Base-by-base conservation (phyloP, 2,329 filamentous ascomycete genomes). In the Phaeomoniella chlamydospora region DNA sequence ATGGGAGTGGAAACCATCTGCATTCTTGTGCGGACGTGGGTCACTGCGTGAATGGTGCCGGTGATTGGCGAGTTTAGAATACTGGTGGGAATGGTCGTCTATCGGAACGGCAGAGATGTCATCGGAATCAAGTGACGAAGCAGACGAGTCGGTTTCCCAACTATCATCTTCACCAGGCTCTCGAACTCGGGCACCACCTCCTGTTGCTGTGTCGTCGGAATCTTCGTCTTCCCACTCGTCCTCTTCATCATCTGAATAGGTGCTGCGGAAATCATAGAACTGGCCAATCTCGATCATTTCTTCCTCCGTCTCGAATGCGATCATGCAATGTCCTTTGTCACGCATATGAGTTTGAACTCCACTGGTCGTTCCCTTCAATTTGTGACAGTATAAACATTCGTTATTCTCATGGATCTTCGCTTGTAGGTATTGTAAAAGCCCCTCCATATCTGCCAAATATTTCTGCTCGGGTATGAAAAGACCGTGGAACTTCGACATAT, bases 281-380 rank as follows among this genome's bases (percentile, higher is more conserved):
- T 96, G 84, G 38, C 90, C 90, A 50, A 98, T 84, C 38, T 92
- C 85, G 18, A 96, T 71, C 62, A 94, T 85, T 52, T 96, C 86
- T 22, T 81, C 79, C 53, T 94, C 84, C 0, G 77, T 80, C 35
- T 79, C 77, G 56, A 88, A 98, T 0, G 85, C 87, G 47, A 98
- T 92, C 72, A 87, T 94, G 70, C 88, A 96, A 59, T 98, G 90
- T 1, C 85, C 81, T 54, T 86, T 88, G 55, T 98, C 90, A 31
- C 85, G 78, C 90, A 98, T 98, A 56, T 98, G 90, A 1, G 87
- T 94, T 53, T 94, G 87, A 16, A 87, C 75, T 13, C 83, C 88
- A 39, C 78, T 76, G 0, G 80, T 68, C 10, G 78, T 87, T 43
- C 78, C 74, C 53, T 90, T 83, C 31, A 79, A 58, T 57, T 90